phyloP scores from a whole-genome alignment of 306 rosid genomes.

The Gynostemma pentaphyllum region DNA sequence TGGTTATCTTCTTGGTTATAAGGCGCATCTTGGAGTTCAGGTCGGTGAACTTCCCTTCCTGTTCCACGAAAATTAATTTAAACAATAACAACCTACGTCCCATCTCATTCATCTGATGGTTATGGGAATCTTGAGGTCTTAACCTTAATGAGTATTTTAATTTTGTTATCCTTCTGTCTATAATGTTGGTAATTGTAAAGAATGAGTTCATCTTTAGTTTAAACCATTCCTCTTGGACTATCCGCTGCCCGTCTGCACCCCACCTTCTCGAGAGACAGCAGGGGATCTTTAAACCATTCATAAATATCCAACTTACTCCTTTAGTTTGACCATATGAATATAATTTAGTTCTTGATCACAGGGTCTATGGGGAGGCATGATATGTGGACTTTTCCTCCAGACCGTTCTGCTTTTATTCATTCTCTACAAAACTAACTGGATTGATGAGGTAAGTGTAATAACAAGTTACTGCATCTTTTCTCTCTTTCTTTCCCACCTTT shows the following conservation, averaged over 20 bases:
- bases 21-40: constrained; percentile 45
- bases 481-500: neutral
- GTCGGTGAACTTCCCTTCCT: constrained; percentile 20
- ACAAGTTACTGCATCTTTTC: neutral
- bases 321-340: neutral
- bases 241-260: too few species aligned
- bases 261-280: too few species aligned
- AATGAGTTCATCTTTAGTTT: too few species aligned
- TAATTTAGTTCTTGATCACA: neutral
- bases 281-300: too few species aligned
- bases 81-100: neutral
- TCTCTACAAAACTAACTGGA: constrained; percentile 46
- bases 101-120: neutral
- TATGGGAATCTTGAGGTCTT: neutral
- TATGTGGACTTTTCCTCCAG: constrained; percentile 38
- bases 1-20: constrained; percentile 51
- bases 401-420: constrained; percentile 34
- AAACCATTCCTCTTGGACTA: too few species aligned
- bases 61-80: neutral
- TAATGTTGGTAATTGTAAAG: too few species aligned
- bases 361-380: constrained; percentile 66
- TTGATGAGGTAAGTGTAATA: constrained; percentile 30
- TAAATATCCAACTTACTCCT: neutral
- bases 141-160: neutral
- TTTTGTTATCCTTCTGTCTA: neutral